Evolutionary conservation across 495 filamentous ascomycete genomes (phyloP), one percentile per base, ranked within the genome.

Genomic region (Neurospora intermedia): DNA sequence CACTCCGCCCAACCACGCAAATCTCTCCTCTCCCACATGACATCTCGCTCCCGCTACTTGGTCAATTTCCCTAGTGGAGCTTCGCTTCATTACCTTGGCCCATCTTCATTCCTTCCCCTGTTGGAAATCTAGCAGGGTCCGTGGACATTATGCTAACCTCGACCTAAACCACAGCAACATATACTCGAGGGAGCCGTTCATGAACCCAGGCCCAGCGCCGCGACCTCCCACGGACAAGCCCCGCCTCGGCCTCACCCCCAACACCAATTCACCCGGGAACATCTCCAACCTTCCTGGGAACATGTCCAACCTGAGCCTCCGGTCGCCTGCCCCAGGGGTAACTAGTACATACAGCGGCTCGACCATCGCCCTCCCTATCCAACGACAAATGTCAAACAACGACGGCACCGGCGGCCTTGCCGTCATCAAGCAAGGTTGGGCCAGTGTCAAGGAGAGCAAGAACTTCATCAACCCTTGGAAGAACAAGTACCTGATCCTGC

Each of bases 151-250:
- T 66, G 54, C 54, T 66, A 66, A 66, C 54, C 13, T 62, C 54
- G 9, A 62, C 54, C 54, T 31, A 18, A 62, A 62, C 54, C 54
- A 59, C 72, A 75, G 77, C 76, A 90, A 88, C 76, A 83, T 89
- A 77, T 93, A 92, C 81, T 84, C 88, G 66, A 84, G 85, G 73
- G 88, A 88, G 78, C 89, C 91, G 80, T 99, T 99, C 83, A 96
- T 98, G 92, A 98, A 98, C 79, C 94, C 96, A 72, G 93, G 96
- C 69, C 95, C 96, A 69, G 95, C 96, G 72, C 96, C 96, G 62
- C 90, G 91, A 74, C 96, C 96, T 69, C 96, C 96, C 16, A 90
- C 89, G 46, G 92, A 95, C 77, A 91, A 92, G 73, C 92, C 93
- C 72, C 91, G 91, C 75, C 88, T 97, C 74, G 90, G 89, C 72